Evolutionary conservation across 768 basidiomycete species (phyloP).

Genomic region (Lepiota brunneoincarnata): DNA sequence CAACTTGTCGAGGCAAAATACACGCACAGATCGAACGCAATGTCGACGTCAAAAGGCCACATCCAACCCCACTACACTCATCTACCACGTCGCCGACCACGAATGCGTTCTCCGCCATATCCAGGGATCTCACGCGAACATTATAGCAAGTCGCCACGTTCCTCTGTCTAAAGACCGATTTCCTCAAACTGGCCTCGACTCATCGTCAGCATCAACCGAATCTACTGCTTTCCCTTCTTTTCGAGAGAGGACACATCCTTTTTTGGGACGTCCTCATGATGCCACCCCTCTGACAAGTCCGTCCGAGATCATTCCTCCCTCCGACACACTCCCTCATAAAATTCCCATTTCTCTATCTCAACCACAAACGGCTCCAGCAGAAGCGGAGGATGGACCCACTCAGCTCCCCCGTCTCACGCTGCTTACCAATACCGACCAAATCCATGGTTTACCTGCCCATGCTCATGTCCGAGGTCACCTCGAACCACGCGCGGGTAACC

Average conservation of each 20-base stretch:
- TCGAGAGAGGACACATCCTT: not conserved
- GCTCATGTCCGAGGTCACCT: slow-evolving; percentile 2
- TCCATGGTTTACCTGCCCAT: not conserved
- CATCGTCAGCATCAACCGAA: not conserved
- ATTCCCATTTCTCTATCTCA: not conserved
- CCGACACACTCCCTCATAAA: not conserved
- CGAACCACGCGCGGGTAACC: not conserved
- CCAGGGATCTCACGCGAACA: no score
- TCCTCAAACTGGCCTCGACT: not conserved
- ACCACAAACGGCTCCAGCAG: not conserved
- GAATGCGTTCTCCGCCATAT: no score
- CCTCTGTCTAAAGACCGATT: not conserved
- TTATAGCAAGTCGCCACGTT: no score
- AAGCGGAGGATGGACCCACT: not conserved
- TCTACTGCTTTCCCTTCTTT: not conserved
- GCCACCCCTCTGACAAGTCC: not conserved
- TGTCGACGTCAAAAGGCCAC: no score
- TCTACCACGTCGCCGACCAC: no score
- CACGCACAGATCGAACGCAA: no score
- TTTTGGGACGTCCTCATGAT: not conserved
- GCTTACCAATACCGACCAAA: not conserved
- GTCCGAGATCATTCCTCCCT: not conserved
- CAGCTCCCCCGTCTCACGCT: not conserved
- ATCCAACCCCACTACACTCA: not conserved
- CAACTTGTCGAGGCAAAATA: no score